Percentiles rank a stretch among this genome's conserved stretches.
Conservation (phyloP, 140 eudicot species). For the Erigeron philadelphicus region DNA sequence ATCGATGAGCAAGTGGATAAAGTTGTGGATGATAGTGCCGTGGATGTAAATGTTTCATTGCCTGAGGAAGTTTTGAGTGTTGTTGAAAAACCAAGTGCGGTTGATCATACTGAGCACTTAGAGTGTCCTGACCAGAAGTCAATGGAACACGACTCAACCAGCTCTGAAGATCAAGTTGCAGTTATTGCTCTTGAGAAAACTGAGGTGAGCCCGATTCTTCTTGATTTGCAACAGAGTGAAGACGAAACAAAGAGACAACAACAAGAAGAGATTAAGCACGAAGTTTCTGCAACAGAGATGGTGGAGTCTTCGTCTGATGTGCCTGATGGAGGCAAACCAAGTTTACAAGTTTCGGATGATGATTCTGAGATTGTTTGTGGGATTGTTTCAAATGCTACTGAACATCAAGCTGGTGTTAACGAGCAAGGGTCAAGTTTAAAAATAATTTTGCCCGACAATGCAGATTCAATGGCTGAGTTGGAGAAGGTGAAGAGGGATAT, state of each 20-base stretch:
- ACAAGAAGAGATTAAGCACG: constrained; percentile 33
- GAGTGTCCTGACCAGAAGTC: constrained; percentile 24
- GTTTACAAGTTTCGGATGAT: constrained; percentile 30
- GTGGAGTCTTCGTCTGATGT: constrained; percentile 30
- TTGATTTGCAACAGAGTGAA: constrained; percentile 24
- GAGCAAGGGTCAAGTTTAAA: constrained; percentile 28
- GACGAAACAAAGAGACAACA: constrained; percentile 30
- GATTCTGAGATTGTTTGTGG: constrained; percentile 28
- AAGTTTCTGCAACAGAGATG: constrained; percentile 27
- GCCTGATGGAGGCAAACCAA: constrained; percentile 28
- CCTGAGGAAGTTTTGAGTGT: constrained; percentile 26
- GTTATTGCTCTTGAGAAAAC: constrained; percentile 10
- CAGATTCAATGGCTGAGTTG: constrained; percentile 47
- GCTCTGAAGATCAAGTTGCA: constrained; percentile 34
- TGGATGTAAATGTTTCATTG: neutral
- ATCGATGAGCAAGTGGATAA: constrained; percentile 17
- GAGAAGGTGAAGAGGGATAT: constrained; percentile 84
- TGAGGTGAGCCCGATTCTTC: constrained; percentile 14
- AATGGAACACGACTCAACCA: constrained; percentile 26
- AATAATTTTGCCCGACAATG: constrained; percentile 31
- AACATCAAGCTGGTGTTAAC: constrained; percentile 30
- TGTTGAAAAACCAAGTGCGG: constrained; percentile 23
- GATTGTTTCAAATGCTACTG: constrained; percentile 29
- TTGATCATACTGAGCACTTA: constrained; percentile 28
- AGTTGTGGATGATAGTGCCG: neutral